Evolutionary conservation across 345 rosid species (phyloP), one percentile per base, ranked within the genome.

Genomic region (Acer yangbiense): DNA sequence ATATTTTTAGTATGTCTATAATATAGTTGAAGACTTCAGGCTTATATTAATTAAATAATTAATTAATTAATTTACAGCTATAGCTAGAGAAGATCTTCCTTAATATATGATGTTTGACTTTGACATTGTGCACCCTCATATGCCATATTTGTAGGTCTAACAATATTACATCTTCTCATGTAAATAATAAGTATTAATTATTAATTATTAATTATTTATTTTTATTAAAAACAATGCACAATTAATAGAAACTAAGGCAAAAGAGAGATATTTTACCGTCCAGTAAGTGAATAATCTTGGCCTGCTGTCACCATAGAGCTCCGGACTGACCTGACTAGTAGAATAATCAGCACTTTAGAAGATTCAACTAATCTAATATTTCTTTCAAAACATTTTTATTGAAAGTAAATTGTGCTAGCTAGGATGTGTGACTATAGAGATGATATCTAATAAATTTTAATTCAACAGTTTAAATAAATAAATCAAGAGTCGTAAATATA

Each of bases 261-360:
- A 32, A 20, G 39, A 65, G 72, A 48, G 69, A 73, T 64, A 85
- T 62, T 89, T 84, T 77, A 94, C 99, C 76, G 99, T 94, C 99
- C 99, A 97, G 75, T 97, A 97, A 18, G 98, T 94, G 88, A 97
- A 97, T 72, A 97, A 80, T 79, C 99, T 86, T 57, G 99, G 98
- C 76, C 93, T 89, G 85, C 84, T 94, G 88, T 97, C 99, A 78
- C 98, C 99, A 70, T 97, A 97, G 57, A 97, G 98, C 92, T 97
- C 99, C 82, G 98, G 98, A 89, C 97, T 97, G 86, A 97, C 99
- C 99, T 94, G 98, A 86, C 90, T 96, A 96, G 95, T 94, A 87
- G 72, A 94, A 94, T 62, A 82, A 86, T 88, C 82, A 82, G 67
- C 78, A 83, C 89, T 91, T 92, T 77, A 93, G 81, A 83, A 80